phyloP scores from a whole-genome alignment of 345 rosid genomes.

The Bruguiera gymnorhiza region DNA sequence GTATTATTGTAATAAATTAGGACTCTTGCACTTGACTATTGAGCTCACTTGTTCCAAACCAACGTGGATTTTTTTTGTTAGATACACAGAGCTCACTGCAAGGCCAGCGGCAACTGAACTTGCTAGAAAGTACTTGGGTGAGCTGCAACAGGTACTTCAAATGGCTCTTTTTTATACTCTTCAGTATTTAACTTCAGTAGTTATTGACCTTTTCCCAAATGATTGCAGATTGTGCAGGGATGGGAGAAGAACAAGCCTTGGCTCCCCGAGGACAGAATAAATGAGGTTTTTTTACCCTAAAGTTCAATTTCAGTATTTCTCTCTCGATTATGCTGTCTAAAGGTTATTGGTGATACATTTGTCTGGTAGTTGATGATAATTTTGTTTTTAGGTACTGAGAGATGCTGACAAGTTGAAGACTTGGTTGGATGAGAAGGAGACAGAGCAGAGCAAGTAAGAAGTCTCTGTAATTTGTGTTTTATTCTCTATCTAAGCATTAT shows the following conservation, averaged over 20 bases:
- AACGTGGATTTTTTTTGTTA: slow-evolving; percentile 22
- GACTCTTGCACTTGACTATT: background rate
- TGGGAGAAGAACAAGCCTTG: slow-evolving; percentile 84
- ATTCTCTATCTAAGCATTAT: background rate
- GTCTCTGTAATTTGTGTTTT: background rate
- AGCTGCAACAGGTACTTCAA: slow-evolving; percentile 67
- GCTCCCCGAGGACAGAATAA: slow-evolving; percentile 75
- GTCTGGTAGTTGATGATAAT: background rate
- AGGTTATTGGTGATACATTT: background rate
- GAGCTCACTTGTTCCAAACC: background rate
- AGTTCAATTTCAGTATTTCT: background rate
- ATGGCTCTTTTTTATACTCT: background rate
- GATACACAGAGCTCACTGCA: slow-evolving; percentile 77
- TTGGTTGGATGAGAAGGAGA: slow-evolving; percentile 85
- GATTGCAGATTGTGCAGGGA: slow-evolving; percentile 49
- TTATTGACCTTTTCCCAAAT: slow-evolving; percentile 15
- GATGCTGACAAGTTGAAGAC: slow-evolving; percentile 61
- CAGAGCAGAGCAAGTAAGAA: slow-evolving; percentile 77
- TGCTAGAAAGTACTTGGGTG: slow-evolving; percentile 54
- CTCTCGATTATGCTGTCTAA: background rate
- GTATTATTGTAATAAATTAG: background rate
- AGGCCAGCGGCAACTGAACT: slow-evolving; percentile 65
- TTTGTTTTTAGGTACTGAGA: slow-evolving; percentile 45
- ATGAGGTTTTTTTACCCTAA: slow-evolving; percentile 49
- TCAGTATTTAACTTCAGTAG: background rate